Conservation (phyloP, 305 asterid genomes). For the Caryopteris hybrid region DNA sequence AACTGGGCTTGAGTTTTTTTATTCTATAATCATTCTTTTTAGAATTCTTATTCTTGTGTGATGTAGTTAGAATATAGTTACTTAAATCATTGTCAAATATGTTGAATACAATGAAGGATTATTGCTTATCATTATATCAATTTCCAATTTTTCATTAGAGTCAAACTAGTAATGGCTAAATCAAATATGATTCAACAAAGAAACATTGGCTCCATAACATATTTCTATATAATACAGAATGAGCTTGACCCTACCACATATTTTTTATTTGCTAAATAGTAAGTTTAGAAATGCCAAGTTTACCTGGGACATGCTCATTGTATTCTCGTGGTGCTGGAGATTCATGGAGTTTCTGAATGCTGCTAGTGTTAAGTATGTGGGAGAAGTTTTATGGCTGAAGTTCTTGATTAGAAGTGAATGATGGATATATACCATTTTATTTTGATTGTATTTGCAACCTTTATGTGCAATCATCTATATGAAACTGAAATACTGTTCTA, state of each 20-base stretch:
- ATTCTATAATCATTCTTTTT: too few relatives aligned
- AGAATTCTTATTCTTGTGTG: neutral
- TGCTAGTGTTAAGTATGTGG: neutral
- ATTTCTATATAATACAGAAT: too few relatives aligned
- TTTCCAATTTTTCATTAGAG: too few relatives aligned
- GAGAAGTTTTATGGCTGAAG: neutral
- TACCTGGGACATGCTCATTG: neutral
- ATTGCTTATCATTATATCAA: too few relatives aligned
- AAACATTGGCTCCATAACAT: too few relatives aligned
- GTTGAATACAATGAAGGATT: neutral
- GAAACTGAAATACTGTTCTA: neutral
- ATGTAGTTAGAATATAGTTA: neutral
- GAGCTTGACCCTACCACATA: neutral
- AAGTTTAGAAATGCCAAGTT: neutral
- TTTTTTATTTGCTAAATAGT: neutral
- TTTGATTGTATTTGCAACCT: neutral
- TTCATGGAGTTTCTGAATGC: conserved; percentile 1
- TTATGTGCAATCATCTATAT: neutral
- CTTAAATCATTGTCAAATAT: neutral
- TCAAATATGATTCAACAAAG: too few relatives aligned
- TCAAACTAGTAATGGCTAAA: too few relatives aligned
- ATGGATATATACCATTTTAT: neutral
- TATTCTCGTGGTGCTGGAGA: neutral
- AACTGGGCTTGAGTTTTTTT: neutral
- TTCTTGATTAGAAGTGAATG: neutral